These are phyloP conservation scores for Fragaria nilgerrensis DNA, from an alignment of 306 rosid genomes.

Conservation along the genomic window DNA sequence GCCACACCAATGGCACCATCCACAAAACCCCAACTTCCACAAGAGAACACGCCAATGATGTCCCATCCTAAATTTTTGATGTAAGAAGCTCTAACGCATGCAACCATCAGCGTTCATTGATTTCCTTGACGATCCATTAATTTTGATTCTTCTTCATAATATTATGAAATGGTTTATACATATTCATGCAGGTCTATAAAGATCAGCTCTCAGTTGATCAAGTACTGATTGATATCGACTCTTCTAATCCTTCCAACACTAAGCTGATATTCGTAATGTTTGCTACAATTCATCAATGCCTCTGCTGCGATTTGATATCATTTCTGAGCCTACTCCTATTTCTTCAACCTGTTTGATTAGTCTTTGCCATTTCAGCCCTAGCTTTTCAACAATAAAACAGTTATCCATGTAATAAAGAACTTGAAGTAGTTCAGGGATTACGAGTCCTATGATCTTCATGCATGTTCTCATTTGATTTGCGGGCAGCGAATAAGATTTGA, in stretches of 20 bases:
- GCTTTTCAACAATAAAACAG: not conserved
- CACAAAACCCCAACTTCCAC: not conserved
- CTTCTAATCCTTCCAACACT: not conserved
- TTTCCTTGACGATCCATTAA: no score
- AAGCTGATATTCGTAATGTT: not conserved
- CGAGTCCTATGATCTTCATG: not conserved
- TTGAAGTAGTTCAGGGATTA: not conserved
- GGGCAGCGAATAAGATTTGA: no score
- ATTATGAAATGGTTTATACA: no score
- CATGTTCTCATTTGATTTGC: no score
- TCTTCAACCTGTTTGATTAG: not conserved
- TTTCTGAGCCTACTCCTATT: no score
- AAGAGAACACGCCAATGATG: constrained; percentile 4
- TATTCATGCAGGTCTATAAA: not conserved
- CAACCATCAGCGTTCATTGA: not conserved
- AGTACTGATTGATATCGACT: not conserved
- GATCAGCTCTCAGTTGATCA: not conserved
- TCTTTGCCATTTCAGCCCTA: not conserved
- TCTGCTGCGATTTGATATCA: not conserved
- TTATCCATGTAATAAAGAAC: not conserved
- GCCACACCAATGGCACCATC: not conserved
- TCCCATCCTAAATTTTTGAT: constrained; percentile 23
- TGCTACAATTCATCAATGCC: not conserved
- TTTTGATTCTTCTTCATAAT: no score
- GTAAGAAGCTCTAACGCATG: constrained; percentile 2